These are phyloP conservation scores for Musa troglodytarum DNA, from an alignment of 176 grass and related monocot species.

Conservation along the genomic window DNA sequence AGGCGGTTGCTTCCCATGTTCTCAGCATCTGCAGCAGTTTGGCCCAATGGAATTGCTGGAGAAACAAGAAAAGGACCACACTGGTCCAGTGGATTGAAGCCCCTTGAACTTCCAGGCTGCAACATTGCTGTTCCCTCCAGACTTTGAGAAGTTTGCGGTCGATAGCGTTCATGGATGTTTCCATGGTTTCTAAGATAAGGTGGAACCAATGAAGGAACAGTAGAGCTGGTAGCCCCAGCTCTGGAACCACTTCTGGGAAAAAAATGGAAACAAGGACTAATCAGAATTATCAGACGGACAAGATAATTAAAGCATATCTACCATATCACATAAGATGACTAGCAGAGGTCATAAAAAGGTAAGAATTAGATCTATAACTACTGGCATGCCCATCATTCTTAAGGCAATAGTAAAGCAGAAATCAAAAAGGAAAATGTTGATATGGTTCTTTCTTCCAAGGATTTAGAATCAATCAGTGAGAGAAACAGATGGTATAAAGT, in stretches of 20 bases:
- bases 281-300: background rate
- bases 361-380: too few species aligned
- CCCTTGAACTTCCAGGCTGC: slow-evolving; percentile 40
- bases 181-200: slow-evolving; percentile 57
- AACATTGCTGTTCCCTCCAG: slow-evolving; percentile 34
- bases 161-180: slow-evolving; percentile 51
- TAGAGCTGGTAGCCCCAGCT: slow-evolving; percentile 39
- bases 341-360: background rate
- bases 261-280: background rate
- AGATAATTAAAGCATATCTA: too few species aligned
- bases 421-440: too few species aligned
- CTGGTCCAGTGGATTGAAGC: slow-evolving; percentile 27
- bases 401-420: too few species aligned
- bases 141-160: slow-evolving; percentile 32
- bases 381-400: too few species aligned
- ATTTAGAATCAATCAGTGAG: too few species aligned
- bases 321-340: background rate
- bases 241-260: slow-evolving; percentile 63
- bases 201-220: slow-evolving; percentile 56
- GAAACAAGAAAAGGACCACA: slow-evolving; percentile 51
- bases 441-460: too few species aligned
- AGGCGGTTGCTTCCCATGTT: slow-evolving; percentile 56
- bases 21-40: slow-evolving; percentile 43
- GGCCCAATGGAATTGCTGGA: slow-evolving; percentile 43
- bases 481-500: too few species aligned